Evolutionary conservation across 108 stramenopile genomes (phyloP).

Genomic region (Tribonema minus): DNA sequence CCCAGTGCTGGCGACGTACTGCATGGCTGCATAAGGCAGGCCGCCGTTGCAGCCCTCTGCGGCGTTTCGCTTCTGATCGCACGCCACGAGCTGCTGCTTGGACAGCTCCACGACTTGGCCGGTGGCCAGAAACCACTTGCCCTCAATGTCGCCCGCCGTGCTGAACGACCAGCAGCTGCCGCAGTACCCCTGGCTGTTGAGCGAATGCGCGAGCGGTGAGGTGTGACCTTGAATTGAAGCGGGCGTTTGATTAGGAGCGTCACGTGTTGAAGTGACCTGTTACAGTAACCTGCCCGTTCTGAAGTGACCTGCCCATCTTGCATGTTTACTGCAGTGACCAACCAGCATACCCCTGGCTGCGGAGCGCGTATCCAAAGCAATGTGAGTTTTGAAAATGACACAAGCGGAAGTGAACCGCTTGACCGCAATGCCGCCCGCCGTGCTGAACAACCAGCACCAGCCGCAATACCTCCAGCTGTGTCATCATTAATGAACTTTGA

Average conservation of each 20-base stretch:
- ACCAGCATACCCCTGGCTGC: no score
- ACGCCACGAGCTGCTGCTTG: conserved; percentile 42
- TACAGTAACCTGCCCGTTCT: background rate
- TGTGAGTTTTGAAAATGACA: background rate
- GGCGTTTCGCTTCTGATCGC: conserved; percentile 18
- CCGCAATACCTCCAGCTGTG: background rate
- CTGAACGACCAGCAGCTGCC: conserved; percentile 42
- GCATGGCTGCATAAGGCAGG: conserved; percentile 8
- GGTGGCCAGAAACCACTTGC: background rate
- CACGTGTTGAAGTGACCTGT: background rate
- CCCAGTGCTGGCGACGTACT: conserved; percentile 14
- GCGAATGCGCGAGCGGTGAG: background rate
- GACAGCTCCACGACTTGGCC: conserved; percentile 6
- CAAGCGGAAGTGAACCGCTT: background rate
- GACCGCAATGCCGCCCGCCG: background rate
- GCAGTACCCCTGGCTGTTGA: conserved; percentile 13
- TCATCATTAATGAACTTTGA: background rate
- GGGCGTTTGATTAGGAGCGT: background rate
- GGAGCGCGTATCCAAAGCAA: background rate
- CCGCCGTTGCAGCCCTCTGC: conserved; percentile 47
- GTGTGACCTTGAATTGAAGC: background rate
- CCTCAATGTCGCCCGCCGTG: conserved; percentile 31
- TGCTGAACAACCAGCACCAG: background rate
- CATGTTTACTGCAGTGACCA: no score
- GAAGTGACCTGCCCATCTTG: no score